Conservation (phyloP, 1,284 basidiomycete species). For the Moesziomyces sp. region DNA sequence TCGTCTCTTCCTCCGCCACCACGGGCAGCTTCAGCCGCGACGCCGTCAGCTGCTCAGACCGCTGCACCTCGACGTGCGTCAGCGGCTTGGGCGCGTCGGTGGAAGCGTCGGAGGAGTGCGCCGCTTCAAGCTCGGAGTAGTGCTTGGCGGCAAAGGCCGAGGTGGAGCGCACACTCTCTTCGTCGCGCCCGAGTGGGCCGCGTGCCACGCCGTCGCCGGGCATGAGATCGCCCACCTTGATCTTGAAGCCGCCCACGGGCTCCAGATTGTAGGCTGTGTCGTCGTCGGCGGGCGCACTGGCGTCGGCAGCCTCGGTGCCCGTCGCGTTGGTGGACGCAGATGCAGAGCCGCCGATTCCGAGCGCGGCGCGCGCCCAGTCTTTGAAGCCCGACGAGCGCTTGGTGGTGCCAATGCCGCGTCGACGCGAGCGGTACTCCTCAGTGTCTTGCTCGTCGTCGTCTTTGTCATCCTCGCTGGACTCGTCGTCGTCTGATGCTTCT, state of each 20-base stretch:
- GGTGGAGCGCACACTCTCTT: constrained; percentile 26
- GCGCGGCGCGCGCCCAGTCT: constrained; percentile 62
- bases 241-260: constrained; percentile 58
- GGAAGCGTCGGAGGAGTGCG: constrained; percentile 9
- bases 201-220: constrained; percentile 62
- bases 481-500: constrained; percentile 30
- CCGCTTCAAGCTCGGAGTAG: constrained; percentile 42
- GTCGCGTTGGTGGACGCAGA: constrained; percentile 5
- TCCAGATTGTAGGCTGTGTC: constrained; percentile 52
- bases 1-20: constrained; percentile 89
- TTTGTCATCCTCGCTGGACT: constrained; percentile 18
- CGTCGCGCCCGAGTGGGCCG: constrained; percentile 61
- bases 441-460: constrained; percentile 24
- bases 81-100: constrained; percentile 61
- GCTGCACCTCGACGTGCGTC: constrained; percentile 74
- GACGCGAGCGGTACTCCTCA: constrained; percentile 34
- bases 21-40: constrained; percentile 86
- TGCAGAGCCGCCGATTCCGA: constrained; percentile 47
- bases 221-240: constrained; percentile 61
- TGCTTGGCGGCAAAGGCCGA: constrained; percentile 58
- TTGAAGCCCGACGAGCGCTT: constrained; percentile 60
- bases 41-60: constrained; percentile 80
- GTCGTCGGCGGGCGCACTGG: constrained; percentile 23
- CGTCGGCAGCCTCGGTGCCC: constrained; percentile 6
- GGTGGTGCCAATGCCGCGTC: constrained; percentile 50